These are phyloP conservation scores for Saturnispora mendoncae DNA, from an alignment of 805 yeast genomes.

Conservation along the genomic window DNA sequence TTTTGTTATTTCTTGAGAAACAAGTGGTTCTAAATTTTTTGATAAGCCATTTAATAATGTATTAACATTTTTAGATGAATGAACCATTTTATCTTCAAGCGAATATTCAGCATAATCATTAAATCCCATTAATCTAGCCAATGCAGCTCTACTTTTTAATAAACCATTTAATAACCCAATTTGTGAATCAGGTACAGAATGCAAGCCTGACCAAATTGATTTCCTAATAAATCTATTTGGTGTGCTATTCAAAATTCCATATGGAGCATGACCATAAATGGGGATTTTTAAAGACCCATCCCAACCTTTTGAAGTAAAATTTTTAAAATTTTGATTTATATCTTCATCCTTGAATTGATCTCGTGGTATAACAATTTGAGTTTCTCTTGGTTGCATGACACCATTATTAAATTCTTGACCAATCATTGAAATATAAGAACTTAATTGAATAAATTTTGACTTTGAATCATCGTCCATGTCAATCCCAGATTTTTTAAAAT, in stretches of 20 bases:
- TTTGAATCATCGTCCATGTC: conserved; percentile 61
- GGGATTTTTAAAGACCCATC: conserved; percentile 43
- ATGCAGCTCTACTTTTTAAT: conserved; percentile 53
- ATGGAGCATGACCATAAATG: conserved; percentile 55
- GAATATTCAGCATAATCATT: conserved; percentile 70
- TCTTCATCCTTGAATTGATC: conserved; percentile 26
- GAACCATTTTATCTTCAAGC: conserved; percentile 84
- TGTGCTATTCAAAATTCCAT: conserved; percentile 52
- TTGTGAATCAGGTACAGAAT: conserved; percentile 57
- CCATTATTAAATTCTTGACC: conserved; percentile 71
- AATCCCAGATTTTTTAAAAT: conserved; percentile 86
- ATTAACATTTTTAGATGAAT: conserved; percentile 63
- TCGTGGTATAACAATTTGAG: conserved; percentile 23
- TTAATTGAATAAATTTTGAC: conserved; percentile 61
- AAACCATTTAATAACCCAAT: conserved; percentile 49
- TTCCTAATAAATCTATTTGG: conserved; percentile 49
- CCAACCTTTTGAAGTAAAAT: conserved; percentile 23
- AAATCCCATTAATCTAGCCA: conserved; percentile 69
- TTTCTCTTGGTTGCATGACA: conserved; percentile 27
- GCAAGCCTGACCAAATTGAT: conserved; percentile 66
- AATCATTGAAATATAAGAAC: conserved; percentile 68
- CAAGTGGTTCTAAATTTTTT: conserved; percentile 40
- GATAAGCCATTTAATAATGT: conserved; percentile 59
- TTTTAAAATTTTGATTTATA: conserved; percentile 17
- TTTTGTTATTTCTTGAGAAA: conserved; percentile 46